A percentile compares a stretch with the other conserved stretches of the same genome.
These are phyloP conservation scores for Allium sativum DNA, from an alignment of 106 monocot species.

Conservation along the genomic window DNA sequence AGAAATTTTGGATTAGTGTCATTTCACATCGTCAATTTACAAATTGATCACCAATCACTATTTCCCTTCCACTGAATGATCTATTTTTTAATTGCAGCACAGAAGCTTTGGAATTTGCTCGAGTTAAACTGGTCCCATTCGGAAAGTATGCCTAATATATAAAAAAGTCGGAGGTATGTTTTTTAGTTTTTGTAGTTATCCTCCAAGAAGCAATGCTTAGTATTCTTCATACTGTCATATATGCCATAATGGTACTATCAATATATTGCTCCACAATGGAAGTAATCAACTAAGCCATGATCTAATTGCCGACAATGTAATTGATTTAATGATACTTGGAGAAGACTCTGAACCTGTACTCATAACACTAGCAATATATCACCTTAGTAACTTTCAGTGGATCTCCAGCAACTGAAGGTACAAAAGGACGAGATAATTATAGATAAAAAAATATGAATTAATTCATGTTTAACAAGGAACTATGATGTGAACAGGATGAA, in stretches of 20 bases:
- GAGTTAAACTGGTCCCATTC: slow-evolving; percentile 60
- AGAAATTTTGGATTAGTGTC: too few species aligned
- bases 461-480: neutral
- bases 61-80: neutral
- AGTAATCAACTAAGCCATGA: slow-evolving; percentile 41
- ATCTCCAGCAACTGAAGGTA: slow-evolving; percentile 66
- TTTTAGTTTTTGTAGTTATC: neutral
- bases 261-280: slow-evolving; percentile 28
- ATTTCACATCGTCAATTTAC: too few species aligned
- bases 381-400: slow-evolving; percentile 65
- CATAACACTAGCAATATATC: slow-evolving; percentile 67
- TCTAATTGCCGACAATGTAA: slow-evolving; percentile 60
- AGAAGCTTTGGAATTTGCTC: slow-evolving; percentile 97
- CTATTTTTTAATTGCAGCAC: slow-evolving; percentile 43
- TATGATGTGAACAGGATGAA: slow-evolving; percentile 48
- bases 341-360: slow-evolving; percentile 71
- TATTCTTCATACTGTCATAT: too few species aligned
- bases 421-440: neutral
- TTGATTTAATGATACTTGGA: slow-evolving; percentile 9
- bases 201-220: too few species aligned
- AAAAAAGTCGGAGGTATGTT: slow-evolving; percentile 80
- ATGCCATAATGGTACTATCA: slow-evolving; percentile 7
- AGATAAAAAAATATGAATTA: neutral
- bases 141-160: slow-evolving; percentile 69
- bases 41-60: neutral